phyloP scores from a whole-genome alignment of 208 protist genomes.

The Crithidia brevicula region DNA sequence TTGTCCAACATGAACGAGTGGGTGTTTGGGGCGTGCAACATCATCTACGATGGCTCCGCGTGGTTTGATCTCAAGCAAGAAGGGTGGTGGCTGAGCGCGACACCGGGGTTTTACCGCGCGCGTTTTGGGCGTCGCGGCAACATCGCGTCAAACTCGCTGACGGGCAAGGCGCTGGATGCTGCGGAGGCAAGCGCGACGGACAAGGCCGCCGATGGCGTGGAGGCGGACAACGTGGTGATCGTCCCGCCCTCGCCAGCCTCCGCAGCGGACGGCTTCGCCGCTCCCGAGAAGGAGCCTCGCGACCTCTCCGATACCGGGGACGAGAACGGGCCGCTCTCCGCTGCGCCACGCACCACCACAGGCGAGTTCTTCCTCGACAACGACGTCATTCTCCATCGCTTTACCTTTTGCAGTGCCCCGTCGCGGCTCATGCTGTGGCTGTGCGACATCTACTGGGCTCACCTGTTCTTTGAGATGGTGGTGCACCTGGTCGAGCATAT shows the following conservation, averaged over 20 bases:
- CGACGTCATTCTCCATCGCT: slow-evolving; percentile 63
- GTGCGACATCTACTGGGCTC: slow-evolving; percentile 75
- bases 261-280: neutral
- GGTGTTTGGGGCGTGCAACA: slow-evolving; percentile 61
- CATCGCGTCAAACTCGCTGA: neutral
- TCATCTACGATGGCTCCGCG: slow-evolving; percentile 60
- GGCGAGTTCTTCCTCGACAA: slow-evolving; percentile 47
- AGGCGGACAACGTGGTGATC: slow-evolving; percentile 10
- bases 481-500: slow-evolving; percentile 73
- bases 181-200: neutral
- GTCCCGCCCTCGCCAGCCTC: neutral
- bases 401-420: slow-evolving; percentile 67
- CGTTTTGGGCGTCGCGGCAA: slow-evolving; percentile 29
- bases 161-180: neutral
- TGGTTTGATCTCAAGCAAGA: slow-evolving; percentile 74
- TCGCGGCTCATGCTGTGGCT: slow-evolving; percentile 58
- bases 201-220: neutral
- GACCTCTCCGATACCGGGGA: neutral
- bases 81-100: slow-evolving; percentile 65
- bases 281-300: neutral
- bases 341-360: slow-evolving; percentile 17
- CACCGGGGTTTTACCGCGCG: slow-evolving; percentile 41
- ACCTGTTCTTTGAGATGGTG: slow-evolving; percentile 66
- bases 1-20: slow-evolving; percentile 79
- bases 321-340: neutral